Evolutionary conservation across 2,329 filamentous ascomycete genomes (phyloP).

Genomic region (Apiospora malaysiana): DNA sequence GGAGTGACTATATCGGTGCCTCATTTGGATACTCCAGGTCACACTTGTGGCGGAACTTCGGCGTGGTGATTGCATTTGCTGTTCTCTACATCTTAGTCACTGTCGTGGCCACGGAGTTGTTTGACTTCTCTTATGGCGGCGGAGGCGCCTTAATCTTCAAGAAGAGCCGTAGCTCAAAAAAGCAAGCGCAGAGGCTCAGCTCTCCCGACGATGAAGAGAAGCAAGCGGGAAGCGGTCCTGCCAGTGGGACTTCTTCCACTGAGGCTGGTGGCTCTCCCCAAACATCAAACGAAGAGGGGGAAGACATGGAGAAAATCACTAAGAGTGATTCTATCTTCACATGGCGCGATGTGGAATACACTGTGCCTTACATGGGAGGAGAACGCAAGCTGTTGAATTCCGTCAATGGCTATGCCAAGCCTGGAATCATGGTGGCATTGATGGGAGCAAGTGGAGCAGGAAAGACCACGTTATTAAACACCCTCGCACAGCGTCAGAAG

Average conservation of each 20-base stretch:
- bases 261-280: slow-evolving; percentile 27
- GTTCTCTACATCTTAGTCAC: slow-evolving; percentile 77
- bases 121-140: slow-evolving; percentile 66
- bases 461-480: slow-evolving; percentile 69
- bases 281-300: slow-evolving; percentile 33
- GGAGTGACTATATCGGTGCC: slow-evolving; percentile 58
- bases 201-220: slow-evolving; percentile 65
- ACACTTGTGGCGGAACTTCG: slow-evolving; percentile 79
- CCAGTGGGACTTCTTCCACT: slow-evolving; percentile 35
- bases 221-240: slow-evolving; percentile 39
- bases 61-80: slow-evolving; percentile 76
- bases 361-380: slow-evolving; percentile 54
- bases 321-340: slow-evolving; percentile 25
- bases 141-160: slow-evolving; percentile 77
- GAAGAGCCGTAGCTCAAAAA: slow-evolving; percentile 66
- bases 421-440: slow-evolving; percentile 68
- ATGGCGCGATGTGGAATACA: slow-evolving; percentile 24
- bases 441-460: slow-evolving; percentile 70
- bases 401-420: slow-evolving; percentile 65
- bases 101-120: slow-evolving; percentile 70
- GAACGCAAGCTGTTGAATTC: slow-evolving; percentile 63
- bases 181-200: slow-evolving; percentile 51
- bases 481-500: slow-evolving; percentile 64
- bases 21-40: slow-evolving; percentile 60
- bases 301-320: slow-evolving; percentile 28